A percentile compares a stretch with the other conserved stretches of the same genome.
These are phyloP conservation scores for Trichosanthes truncata DNA, from an alignment of 306 rosid species.

Conservation along the genomic window DNA sequence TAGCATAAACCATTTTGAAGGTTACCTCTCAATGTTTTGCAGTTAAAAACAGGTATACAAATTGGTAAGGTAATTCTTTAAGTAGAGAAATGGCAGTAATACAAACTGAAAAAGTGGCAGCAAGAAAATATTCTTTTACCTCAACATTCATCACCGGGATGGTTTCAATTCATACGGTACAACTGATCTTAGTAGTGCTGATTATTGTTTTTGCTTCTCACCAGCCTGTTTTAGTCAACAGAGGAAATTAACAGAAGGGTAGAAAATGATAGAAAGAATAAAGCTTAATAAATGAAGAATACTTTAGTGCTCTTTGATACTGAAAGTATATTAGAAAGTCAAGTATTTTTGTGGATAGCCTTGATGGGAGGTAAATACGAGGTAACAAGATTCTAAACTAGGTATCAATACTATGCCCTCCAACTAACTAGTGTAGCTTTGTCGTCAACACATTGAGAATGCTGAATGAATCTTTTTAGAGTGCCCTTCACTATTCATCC, in stretches of 20 bases:
- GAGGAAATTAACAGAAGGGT: constrained; percentile 18
- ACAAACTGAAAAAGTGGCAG: neutral
- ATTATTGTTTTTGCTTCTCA: neutral
- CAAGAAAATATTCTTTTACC: neutral
- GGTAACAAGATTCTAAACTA: neutral
- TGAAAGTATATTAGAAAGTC: neutral
- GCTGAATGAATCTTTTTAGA: neutral
- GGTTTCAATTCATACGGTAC: neutral
- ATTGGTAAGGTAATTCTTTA: neutral
- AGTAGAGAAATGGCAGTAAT: neutral
- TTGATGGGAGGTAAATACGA: neutral
- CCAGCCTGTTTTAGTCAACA: constrained; percentile 20
- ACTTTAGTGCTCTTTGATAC: neutral
- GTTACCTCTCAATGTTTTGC: neutral
- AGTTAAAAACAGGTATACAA: neutral
- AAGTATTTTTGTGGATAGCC: neutral
- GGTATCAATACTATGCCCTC: neutral
- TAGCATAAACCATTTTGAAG: neutral
- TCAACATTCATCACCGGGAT: neutral
- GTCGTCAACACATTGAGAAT: neutral
- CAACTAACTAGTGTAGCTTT: neutral
- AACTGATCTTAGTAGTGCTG: neutral
- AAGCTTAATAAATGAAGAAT: neutral
- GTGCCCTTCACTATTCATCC: neutral
- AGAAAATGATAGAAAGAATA: neutral